Evolutionary conservation across 2,329 filamentous ascomycete species (phyloP), one percentile per base, ranked within the genome.

Genomic region (Seiridium unicorne): DNA sequence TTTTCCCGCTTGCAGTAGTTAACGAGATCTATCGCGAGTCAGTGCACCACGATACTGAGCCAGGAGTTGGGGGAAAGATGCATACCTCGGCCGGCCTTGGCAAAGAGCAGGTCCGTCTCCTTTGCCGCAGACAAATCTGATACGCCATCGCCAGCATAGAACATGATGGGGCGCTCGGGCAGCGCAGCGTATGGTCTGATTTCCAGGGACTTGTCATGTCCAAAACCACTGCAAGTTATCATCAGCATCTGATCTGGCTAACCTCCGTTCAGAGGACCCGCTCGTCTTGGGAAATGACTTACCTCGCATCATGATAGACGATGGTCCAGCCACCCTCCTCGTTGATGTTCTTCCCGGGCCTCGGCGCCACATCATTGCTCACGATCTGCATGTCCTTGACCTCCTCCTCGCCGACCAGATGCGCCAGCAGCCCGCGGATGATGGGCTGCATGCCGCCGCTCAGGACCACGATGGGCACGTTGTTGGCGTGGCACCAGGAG

Each of bases 151-250:
- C 95, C 95, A 38, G 95, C 94, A 70, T 99, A 99, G 74, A 98
- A 92, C 78, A 98, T 86, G 44, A 87, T 88, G 2, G 95, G 95
- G 47, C 93, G 84, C 69, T 40, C 4, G 0, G 91, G 87, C 48
- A 96, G 81, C 34, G 86, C 81, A 2, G 89, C 89, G 77, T 98
- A 98, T 56, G 92, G 92, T 65, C 91, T 87, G 69, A 99, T 92
- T 73, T 95, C 92, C 58, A 94, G 81, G 34, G 89, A 93, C 85
- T 99, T 99, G 82, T 99, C 94, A 73, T 99, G 95, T n/a, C 95
- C 95, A 69, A 96, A 96, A 61, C 88, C 84, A 71, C 90, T 91
- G 63, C 67, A 53, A 67, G 35, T 31, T 5, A n/a, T 13, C 44
- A 26, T 7, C 6, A 53, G 53, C 59, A 51, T 59, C 53, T 46